Percentiles rank a stretch among this genome's conserved stretches.
Conservation (phyloP, 345 rosid genomes). For the Zanthoxylum bungeanum region DNA sequence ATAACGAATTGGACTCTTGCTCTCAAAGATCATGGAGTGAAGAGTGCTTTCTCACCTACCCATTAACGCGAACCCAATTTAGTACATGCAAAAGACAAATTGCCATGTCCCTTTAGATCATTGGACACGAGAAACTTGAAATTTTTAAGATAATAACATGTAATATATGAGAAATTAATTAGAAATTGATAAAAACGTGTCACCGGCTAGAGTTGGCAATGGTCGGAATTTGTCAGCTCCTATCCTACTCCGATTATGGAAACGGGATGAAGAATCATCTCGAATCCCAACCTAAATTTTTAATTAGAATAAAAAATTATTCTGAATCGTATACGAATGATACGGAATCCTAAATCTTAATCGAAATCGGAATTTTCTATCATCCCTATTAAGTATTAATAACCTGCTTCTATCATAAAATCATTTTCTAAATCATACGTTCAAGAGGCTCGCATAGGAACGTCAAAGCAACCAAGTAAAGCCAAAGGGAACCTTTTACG, state of each 20-base stretch:
- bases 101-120: background rate
- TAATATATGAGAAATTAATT: background rate
- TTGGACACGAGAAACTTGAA: background rate
- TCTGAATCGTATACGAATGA: too few species aligned
- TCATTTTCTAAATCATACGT: background rate
- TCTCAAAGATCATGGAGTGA: background rate
- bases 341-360: too few species aligned
- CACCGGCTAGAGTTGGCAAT: too few species aligned
- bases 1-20: background rate
- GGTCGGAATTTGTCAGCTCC: too few species aligned
- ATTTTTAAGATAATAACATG: too few species aligned
- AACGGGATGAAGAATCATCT: too few species aligned
- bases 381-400: too few species aligned
- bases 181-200: background rate
- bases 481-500: slow-evolving; percentile 8
- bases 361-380: too few species aligned
- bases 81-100: background rate
- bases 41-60: background rate
- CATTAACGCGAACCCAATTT: background rate
- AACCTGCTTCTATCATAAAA: background rate
- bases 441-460: slow-evolving; percentile 6
- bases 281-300: too few species aligned
- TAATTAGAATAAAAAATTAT: too few species aligned
- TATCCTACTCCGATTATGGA: too few species aligned
- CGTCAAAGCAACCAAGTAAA: background rate